Evolutionary conservation across 495 filamentous ascomycete species (phyloP).

Genomic region (Aspergillus bridgeri): DNA sequence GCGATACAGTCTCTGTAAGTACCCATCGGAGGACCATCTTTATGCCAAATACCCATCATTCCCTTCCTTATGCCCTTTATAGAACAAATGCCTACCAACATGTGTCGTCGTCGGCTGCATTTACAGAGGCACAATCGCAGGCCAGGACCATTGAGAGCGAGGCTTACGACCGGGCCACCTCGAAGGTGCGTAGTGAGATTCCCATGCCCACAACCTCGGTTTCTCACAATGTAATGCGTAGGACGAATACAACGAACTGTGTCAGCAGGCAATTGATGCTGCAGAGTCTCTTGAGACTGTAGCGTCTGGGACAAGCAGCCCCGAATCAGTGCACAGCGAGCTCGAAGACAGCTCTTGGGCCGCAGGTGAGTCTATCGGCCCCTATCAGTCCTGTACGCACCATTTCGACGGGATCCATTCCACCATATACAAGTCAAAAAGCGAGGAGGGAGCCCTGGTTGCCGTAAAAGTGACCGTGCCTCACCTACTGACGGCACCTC

Average conservation of each 20-base stretch:
- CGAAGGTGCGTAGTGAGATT: constrained; percentile 29
- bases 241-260: constrained; percentile 47
- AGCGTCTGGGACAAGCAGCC: constrained; percentile 18
- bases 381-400: constrained; percentile 66
- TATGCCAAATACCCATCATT: not conserved
- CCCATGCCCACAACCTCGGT: not conserved
- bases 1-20: constrained; percentile 47
- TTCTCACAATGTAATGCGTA: constrained; percentile 16
- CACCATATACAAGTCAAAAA: constrained; percentile 65
- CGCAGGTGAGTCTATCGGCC: constrained; percentile 61
- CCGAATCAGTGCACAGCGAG: constrained; percentile 15
- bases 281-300: constrained; percentile 25
- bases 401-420: constrained; percentile 77
- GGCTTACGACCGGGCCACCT: constrained; percentile 38
- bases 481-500: constrained; percentile 67
- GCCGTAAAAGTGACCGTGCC: constrained; percentile 90
- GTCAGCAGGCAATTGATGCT: constrained; percentile 39
- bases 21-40: not conserved
- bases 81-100: constrained; percentile 48
- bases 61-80: constrained; percentile 1
- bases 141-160: constrained; percentile 38
- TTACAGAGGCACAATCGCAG: constrained; percentile 41
- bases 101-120: constrained; percentile 32
- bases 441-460: constrained; percentile 39
- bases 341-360: constrained; percentile 9